Evolutionary conservation across 345 rosid species (phyloP), one percentile per base, ranked within the genome.

Genomic region (Cardiospermum halicacabum): DNA sequence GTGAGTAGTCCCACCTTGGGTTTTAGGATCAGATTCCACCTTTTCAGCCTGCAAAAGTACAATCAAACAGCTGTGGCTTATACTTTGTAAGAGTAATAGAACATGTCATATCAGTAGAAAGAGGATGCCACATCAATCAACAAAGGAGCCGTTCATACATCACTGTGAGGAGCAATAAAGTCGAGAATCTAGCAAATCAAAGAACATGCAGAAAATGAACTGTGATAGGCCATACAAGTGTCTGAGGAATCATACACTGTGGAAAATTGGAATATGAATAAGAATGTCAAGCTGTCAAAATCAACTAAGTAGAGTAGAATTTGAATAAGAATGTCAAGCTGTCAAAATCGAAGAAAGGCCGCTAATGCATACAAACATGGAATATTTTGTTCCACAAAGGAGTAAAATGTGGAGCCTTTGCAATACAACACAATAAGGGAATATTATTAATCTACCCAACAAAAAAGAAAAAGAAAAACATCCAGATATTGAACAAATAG

Each of bases 21-120:
- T 81, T 45, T 74, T 83, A 79, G 79, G 76, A 63, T 81, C 83
- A 49, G 85, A 59, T 32, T 82, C 95, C 13, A 68, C 68, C 48
- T 75, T 87, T 68, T 80, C 78, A 31, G 71, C 78, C 92, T 86
- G 87, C 72, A 37, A 62, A 75, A 69, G 49, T 61, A 40, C n/a
- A 18, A 32, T 22, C 28, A 24, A n/a, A n/a, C n/a, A n/a, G n/a
- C n/a, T n/a, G n/a, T n/a, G n/a, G n/a, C n/a, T n/a, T n/a, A n/a
- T n/a, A n/a, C n/a, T n/a, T n/a, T 22, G 22, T 31, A 15, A 13
- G 13, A 5, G 3, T 34, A 34, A 34, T 34, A 34, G 5, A 34
- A 34, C 10, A 34, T 34, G 39, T 39, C 24, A 45, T 26, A 53
- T 42, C 28, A 53, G 5, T 4, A 5, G 7, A 51, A 64, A 48